Evolutionary conservation across 805 yeast species (phyloP).

Genomic region (Pichia deserticola): DNA sequence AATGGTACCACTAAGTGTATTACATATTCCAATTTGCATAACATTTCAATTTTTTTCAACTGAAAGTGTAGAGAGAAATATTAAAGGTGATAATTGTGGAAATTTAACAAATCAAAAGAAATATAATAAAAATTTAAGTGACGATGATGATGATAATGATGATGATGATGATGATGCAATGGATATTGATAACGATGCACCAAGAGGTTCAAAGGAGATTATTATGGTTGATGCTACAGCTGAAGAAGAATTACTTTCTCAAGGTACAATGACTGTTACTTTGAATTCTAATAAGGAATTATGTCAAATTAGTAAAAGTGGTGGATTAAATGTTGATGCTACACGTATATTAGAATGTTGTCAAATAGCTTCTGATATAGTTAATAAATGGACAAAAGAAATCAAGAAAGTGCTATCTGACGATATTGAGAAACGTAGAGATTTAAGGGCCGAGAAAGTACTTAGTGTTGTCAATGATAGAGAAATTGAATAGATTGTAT

Average conservation of each 20-base stretch:
- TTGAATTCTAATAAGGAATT: constrained; percentile 84
- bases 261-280: constrained; percentile 78
- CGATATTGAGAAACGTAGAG: constrained; percentile 35
- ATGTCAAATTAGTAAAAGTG: constrained; percentile 84
- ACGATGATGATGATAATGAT: constrained; percentile 1
- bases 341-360: constrained; percentile 59
- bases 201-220: constrained; percentile 26
- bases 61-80: constrained; percentile 53
- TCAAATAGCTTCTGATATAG: constrained; percentile 55
- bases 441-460: constrained; percentile 18
- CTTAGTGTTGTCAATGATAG: constrained; percentile 29
- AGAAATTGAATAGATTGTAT: not conserved
- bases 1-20: constrained; percentile 75
- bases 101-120: not conserved
- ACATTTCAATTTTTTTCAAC: constrained; percentile 84
- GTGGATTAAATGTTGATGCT: constrained; percentile 81
- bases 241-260: constrained; percentile 68
- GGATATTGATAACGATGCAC: not conserved
- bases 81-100: constrained; percentile 40
- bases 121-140: constrained; percentile 4
- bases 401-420: constrained; percentile 48
- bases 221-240: constrained; percentile 68
- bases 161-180: not conserved
- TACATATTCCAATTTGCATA: constrained; percentile 86
- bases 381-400: constrained; percentile 54